Percentiles rank a stretch among this genome's conserved stretches.
phyloP scores from a whole-genome alignment of 768 basidiomycete genomes.

The Lactifluus subvellereus region DNA sequence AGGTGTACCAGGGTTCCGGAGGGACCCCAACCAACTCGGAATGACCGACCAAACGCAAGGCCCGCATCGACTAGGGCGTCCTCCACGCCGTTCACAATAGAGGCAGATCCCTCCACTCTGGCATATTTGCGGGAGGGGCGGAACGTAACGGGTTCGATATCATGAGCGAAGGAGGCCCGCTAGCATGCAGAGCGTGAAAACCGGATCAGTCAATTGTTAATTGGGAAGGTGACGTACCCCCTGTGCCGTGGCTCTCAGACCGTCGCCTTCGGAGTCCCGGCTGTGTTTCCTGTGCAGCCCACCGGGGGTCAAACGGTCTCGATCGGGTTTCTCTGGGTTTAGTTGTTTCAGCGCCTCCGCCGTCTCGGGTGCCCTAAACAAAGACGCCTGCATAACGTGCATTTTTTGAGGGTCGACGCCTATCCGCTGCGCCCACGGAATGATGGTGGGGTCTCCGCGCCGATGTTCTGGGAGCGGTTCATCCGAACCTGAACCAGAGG shows the following conservation, averaged over 20 bases:
- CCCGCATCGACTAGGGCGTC: slow-evolving; percentile 73
- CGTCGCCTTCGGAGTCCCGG: slow-evolving; percentile 73
- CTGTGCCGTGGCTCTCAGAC: slow-evolving; percentile 47
- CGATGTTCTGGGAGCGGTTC: slow-evolving; percentile 27
- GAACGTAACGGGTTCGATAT: slow-evolving; percentile 59
- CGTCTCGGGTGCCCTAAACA: slow-evolving; percentile 76
- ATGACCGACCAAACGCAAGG: slow-evolving; percentile 78
- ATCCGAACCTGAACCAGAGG: slow-evolving; percentile 31
- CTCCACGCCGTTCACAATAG: slow-evolving; percentile 60
- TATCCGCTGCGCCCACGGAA: slow-evolving; percentile 66
- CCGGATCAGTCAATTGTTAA: not conserved
- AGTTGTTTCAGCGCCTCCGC: slow-evolving; percentile 47
- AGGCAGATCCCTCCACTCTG: slow-evolving; percentile 62
- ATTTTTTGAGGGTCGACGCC: slow-evolving; percentile 84
- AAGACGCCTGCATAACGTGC: slow-evolving; percentile 88
- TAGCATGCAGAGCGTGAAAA: slow-evolving; percentile 29
- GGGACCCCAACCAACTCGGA: slow-evolving; percentile 88
- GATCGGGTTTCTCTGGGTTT: slow-evolving; percentile 12
- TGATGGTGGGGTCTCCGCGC: slow-evolving; percentile 44
- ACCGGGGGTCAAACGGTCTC: slow-evolving; percentile 33
- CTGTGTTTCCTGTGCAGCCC: slow-evolving; percentile 62
- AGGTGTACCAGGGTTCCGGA: slow-evolving; percentile 68
- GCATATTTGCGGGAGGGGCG: slow-evolving; percentile 78
- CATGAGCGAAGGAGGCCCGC: slow-evolving; percentile 76
- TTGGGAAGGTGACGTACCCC: slow-evolving; percentile 41